Evolutionary conservation across 139 green algal genomes (phyloP).

Genomic region (Chlamydomonas schloesseri): DNA sequence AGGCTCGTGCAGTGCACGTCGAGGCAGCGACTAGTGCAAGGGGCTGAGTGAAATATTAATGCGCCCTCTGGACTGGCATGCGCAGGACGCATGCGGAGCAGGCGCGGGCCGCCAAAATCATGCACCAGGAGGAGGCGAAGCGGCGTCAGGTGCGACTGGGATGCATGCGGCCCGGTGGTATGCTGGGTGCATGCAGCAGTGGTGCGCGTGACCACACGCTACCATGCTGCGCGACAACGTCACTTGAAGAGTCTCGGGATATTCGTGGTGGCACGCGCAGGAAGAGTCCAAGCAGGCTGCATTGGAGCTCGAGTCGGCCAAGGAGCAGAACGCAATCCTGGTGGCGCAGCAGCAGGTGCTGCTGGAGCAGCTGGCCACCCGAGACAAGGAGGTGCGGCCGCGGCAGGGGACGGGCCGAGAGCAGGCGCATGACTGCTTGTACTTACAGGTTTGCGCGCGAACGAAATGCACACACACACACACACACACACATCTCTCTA

Average conservation of each 20-base stretch:
- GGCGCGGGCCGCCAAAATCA: conserved; percentile 2
- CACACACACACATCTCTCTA: too few relatives aligned
- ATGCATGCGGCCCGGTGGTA: too few relatives aligned
- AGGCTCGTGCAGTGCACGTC: too few relatives aligned
- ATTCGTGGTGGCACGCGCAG: too few relatives aligned
- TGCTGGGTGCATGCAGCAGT: too few relatives aligned
- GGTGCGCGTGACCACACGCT: not conserved
- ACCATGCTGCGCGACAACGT: too few relatives aligned
- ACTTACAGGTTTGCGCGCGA: too few relatives aligned
- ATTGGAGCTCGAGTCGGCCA: conserved; percentile 25
- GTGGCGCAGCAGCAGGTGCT: conserved; percentile 42
- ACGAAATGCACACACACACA: too few relatives aligned
- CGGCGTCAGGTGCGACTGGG: conserved; percentile 17
- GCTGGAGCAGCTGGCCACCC: conserved; percentile 34
- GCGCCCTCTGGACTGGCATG: too few relatives aligned
- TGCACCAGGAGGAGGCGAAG: conserved; percentile 44
- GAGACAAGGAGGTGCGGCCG: conserved; percentile 38
- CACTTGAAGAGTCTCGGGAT: too few relatives aligned
- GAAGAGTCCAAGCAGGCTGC: not conserved
- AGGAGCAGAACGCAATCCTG: conserved; percentile 15
- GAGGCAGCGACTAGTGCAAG: too few relatives aligned
- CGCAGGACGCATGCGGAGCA: conserved; percentile 33
- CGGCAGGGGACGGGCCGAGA: not conserved
- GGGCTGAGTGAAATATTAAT: too few relatives aligned
- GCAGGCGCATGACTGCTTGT: not conserved